These are phyloP conservation scores for Colletotrichum echinochloae DNA, from an alignment of 2,329 filamentous ascomycete species.

Conservation along the genomic window DNA sequence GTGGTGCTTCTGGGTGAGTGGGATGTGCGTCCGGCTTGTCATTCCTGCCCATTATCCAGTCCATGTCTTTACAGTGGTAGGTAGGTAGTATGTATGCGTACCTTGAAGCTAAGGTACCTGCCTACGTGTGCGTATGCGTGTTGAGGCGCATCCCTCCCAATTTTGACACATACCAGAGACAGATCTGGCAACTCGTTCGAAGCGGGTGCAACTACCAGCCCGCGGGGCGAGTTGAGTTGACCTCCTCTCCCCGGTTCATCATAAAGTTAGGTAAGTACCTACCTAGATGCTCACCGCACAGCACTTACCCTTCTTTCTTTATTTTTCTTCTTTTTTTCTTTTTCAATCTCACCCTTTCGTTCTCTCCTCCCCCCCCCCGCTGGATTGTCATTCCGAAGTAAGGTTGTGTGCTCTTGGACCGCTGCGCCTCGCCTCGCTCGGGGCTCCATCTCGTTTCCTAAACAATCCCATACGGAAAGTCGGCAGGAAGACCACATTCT, in stretches of 20 bases:
- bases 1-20: not conserved
- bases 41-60: too few species aligned
- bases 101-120: not conserved
- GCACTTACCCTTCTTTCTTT: not conserved
- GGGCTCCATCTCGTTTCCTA: conserved; percentile 34
- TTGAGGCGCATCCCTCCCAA: not conserved
- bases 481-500: not conserved
- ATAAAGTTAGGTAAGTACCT: not conserved
- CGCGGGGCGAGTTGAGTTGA: not conserved
- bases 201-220: not conserved
- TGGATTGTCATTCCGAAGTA: not conserved
- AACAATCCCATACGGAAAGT: conserved; percentile 19
- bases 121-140: not conserved
- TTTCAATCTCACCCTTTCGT: not conserved
- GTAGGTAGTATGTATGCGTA: too few species aligned
- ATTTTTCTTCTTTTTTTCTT: too few species aligned
- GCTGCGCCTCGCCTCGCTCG: conserved; percentile 38
- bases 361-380: too few species aligned
- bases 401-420: conserved; percentile 7
- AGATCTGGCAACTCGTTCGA: not conserved
- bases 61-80: too few species aligned
- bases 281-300: not conserved
- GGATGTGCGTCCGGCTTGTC: conserved; percentile 3
- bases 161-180: conserved; percentile 12
- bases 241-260: not conserved